Conservation (phyloP, 306 rosid genomes). For the Prinsepia uniflora region DNA sequence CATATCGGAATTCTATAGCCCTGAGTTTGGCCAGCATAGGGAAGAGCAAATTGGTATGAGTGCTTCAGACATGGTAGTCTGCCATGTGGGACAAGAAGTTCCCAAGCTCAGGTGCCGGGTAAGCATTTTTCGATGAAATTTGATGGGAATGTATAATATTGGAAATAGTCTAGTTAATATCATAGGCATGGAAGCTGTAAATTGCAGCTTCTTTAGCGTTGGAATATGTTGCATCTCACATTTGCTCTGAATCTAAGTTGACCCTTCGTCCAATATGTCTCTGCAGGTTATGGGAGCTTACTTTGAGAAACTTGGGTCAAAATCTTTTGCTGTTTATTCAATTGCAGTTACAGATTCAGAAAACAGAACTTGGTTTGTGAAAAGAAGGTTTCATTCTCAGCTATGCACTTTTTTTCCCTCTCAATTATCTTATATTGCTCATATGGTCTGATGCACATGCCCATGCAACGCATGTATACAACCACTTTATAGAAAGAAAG, state of each 20-base stretch:
- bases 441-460: neutral
- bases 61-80: conserved; percentile 53
- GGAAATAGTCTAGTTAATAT: neutral
- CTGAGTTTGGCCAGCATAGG: conserved; percentile 47
- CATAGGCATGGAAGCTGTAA: neutral
- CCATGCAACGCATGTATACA: neutral
- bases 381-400: conserved; percentile 70
- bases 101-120: conserved; percentile 93
- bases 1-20: conserved; percentile 69
- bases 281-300: conserved; percentile 91
- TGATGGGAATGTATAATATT: conserved; percentile 14
- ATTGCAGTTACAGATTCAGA: conserved; percentile 85
- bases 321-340: conserved; percentile 94
- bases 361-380: conserved; percentile 86
- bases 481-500: neutral
- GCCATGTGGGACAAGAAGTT: conserved; percentile 54
- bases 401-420: neutral
- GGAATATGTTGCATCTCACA: neutral
- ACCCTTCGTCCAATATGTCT: conserved; percentile 27
- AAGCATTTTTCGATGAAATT: conserved; percentile 35
- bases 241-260: conserved; percentile 20
- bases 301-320: conserved; percentile 82
- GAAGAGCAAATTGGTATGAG: conserved; percentile 48
- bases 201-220: conserved; percentile 20
- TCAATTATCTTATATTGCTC: neutral